phyloP scores from a whole-genome alignment of 176 grass and related monocot species.

The Pharus latifolius region DNA sequence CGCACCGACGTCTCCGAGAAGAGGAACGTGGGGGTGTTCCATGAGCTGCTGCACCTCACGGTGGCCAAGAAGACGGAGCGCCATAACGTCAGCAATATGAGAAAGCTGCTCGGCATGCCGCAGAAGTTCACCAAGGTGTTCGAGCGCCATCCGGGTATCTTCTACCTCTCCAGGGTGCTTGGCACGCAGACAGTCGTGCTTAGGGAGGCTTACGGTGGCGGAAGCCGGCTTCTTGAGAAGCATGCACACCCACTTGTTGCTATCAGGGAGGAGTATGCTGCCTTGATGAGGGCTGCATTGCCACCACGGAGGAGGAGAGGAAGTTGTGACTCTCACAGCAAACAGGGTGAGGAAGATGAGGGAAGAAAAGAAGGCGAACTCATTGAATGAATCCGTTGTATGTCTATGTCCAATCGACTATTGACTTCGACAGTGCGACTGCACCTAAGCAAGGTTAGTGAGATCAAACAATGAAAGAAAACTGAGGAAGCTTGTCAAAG shows the following conservation, averaged over 20 bases:
- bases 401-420: not conserved
- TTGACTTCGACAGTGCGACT: not conserved
- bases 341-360: constrained; percentile 4
- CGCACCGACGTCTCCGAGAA: constrained; percentile 70
- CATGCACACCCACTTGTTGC: constrained; percentile 42
- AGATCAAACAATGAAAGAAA: not conserved
- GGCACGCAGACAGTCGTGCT: constrained; percentile 59
- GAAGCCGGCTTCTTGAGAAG: constrained; percentile 29
- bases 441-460: not conserved
- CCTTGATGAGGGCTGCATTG: constrained; percentile 31
- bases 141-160: constrained; percentile 65
- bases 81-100: constrained; percentile 67
- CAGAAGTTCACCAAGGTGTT: constrained; percentile 94
- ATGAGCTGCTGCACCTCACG: constrained; percentile 70
- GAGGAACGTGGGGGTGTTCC: constrained; percentile 74
- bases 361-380: constrained; percentile 3
- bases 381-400: constrained; percentile 3
- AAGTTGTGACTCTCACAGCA: not conserved
- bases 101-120: constrained; percentile 54
- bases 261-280: constrained; percentile 57
- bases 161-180: constrained; percentile 58
- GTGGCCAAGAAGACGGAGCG: constrained; percentile 58
- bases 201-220: constrained; percentile 53
- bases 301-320: constrained; percentile 19
- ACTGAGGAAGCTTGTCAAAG: not conserved